Evolutionary conservation across 2,329 filamentous ascomycete species (phyloP).

Genomic region (Teratosphaeriaceae sp.): DNA sequence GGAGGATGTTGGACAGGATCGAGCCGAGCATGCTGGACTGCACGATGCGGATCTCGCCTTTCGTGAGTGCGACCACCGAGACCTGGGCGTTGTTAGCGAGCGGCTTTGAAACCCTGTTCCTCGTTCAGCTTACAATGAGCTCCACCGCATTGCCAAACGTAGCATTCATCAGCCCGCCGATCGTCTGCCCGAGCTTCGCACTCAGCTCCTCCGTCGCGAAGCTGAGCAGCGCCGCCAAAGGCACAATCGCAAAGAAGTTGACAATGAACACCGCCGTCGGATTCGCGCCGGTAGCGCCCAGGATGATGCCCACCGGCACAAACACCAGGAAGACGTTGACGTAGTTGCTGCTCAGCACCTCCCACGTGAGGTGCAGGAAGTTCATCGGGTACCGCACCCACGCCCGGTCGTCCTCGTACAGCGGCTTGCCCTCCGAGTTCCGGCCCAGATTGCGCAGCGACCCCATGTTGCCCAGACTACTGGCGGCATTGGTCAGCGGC

Average conservation of each 20-base stretch:
- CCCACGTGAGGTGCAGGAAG: constrained; percentile 34
- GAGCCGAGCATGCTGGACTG: constrained; percentile 96
- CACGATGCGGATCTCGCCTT: constrained; percentile 89
- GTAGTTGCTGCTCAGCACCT: constrained; percentile 44
- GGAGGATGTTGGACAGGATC: constrained; percentile 87
- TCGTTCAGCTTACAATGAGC: constrained; percentile 48
- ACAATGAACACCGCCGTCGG: constrained; percentile 64
- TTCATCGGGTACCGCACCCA: constrained; percentile 27
- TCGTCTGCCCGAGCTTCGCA: constrained; percentile 62
- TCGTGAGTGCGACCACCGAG: constrained; percentile 80
- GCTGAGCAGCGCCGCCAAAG: constrained; percentile 64
- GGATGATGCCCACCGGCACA: constrained; percentile 65
- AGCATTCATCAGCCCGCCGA: constrained; percentile 68
- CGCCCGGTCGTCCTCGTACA: constrained; percentile 22
- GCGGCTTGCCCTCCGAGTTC: constrained; percentile 12
- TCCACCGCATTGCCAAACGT: constrained; percentile 78
- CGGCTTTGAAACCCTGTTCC: not conserved
- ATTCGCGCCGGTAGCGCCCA: constrained; percentile 56
- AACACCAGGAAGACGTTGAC: constrained; percentile 67
- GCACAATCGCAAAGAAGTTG: constrained; percentile 77
- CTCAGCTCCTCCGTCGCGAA: constrained; percentile 75
- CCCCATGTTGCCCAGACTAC: constrained; percentile 13
- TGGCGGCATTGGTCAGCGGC: constrained; percentile 14
- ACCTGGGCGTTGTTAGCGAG: constrained; percentile 48
- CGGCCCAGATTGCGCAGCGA: constrained; percentile 5